phyloP scores from a whole-genome alignment of 495 filamentous ascomycete species.

The Penicillium robsamsonii region DNA sequence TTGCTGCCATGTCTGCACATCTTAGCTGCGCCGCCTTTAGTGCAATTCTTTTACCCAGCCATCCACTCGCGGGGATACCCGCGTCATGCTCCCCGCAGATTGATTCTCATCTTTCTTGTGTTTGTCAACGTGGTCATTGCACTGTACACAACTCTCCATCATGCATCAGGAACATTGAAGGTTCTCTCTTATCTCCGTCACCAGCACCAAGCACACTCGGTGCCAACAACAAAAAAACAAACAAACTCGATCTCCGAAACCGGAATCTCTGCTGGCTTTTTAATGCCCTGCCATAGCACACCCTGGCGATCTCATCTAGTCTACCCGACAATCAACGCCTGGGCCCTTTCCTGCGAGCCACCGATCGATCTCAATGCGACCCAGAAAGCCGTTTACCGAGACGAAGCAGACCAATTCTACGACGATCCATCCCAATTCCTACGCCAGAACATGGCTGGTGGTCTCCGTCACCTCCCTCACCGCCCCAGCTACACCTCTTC shows the following conservation, averaged over 20 bases:
- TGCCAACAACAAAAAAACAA: slow-evolving; percentile 4
- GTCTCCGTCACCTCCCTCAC: slow-evolving; percentile 41
- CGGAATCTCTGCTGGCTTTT: slow-evolving; percentile 71
- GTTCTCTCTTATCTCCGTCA: slow-evolving; percentile 71
- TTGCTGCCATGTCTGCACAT: slow-evolving; percentile 83
- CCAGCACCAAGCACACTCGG: slow-evolving; percentile 58
- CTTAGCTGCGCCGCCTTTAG: slow-evolving; percentile 65
- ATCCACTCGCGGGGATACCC: slow-evolving; percentile 29
- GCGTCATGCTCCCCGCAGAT: slow-evolving; percentile 43
- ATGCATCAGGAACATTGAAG: slow-evolving; percentile 73
- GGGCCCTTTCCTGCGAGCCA: slow-evolving; percentile 90
- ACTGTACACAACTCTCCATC: slow-evolving; percentile 68
- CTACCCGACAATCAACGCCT: slow-evolving; percentile 69
- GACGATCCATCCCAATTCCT: slow-evolving; percentile 62
- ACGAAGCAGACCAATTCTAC: slow-evolving; percentile 93
- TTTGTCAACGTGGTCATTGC: slow-evolving; percentile 68
- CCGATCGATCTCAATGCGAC: slow-evolving; percentile 63
- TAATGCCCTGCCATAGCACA: slow-evolving; percentile 97
- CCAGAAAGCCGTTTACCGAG: slow-evolving; percentile 63
- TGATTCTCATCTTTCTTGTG: slow-evolving; percentile 58
- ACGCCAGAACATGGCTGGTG: slow-evolving; percentile 44
- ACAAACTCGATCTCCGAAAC: not conserved
- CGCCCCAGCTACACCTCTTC: slow-evolving; percentile 32
- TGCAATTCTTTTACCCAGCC: slow-evolving; percentile 60
- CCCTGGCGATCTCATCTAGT: slow-evolving; percentile 93